Conservation (phyloP, 306 rosid species). For the cucumber (Cucumis sativus) region DNA sequence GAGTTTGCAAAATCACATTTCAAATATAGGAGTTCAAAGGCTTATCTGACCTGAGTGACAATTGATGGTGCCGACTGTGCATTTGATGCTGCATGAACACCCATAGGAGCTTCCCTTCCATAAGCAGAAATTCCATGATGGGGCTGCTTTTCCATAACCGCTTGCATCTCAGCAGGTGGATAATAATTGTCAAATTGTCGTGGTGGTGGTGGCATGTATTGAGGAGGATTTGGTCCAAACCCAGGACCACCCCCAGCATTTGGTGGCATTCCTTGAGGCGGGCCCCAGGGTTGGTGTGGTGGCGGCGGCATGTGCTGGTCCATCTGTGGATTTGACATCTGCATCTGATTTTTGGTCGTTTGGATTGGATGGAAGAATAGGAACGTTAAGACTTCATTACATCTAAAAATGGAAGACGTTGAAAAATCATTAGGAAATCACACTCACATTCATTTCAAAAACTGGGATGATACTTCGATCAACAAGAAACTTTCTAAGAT, state of each 20-base stretch:
- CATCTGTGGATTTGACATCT: slow-evolving; percentile 40
- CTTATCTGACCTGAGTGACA: slow-evolving; percentile 62
- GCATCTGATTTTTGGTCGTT: slow-evolving; percentile 42
- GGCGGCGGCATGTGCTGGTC: slow-evolving; percentile 64
- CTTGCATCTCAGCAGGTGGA: slow-evolving; percentile 58
- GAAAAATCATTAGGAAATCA: not conserved
- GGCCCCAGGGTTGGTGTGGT: slow-evolving; percentile 87
- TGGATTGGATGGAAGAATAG: not conserved
- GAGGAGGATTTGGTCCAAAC: slow-evolving; percentile 54
- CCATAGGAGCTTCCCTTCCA: slow-evolving; percentile 72
- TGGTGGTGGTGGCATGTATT: slow-evolving; percentile 77
- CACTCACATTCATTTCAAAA: slow-evolving; percentile 77
- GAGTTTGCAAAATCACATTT: not conserved
- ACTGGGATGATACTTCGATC: slow-evolving; percentile 78
- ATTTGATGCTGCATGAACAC: slow-evolving; percentile 55
- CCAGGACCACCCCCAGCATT: slow-evolving; percentile 86
- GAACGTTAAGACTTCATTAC: not conserved
- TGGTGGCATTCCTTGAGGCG: slow-evolving; percentile 70
- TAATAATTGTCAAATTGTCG: slow-evolving; percentile 73
- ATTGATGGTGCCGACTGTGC: slow-evolving; percentile 67
- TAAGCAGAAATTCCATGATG: slow-evolving; percentile 96
- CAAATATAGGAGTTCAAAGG: not conserved
- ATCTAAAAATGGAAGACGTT: not conserved
- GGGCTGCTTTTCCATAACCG: slow-evolving; percentile 77
- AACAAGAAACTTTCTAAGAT: slow-evolving; percentile 84